Base-by-base conservation (phyloP, 2,329 filamentous ascomycete species). In the Colletotrichum endophyticum region DNA sequence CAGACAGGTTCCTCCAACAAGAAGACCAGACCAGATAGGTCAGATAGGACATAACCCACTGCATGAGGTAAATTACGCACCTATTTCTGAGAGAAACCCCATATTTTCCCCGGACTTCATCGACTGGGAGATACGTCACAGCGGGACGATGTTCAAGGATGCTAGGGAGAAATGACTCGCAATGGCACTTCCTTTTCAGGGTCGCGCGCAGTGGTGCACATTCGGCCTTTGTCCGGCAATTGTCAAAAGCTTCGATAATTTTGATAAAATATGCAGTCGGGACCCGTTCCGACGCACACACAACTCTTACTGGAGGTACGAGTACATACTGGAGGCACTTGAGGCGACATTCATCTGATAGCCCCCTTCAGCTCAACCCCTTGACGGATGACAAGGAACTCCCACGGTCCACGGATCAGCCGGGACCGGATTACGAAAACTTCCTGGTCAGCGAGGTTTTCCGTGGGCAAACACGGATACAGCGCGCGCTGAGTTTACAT, bases 101-200 rank as follows among this genome's bases (percentile, higher is more conserved):
- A 70, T 70, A 70, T 53, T 53, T 76, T 76, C 74, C 74, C 74
- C 74, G 32, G 74, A 76, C 74, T 70, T 30, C 44, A 36, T 67
- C 53, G 27, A 22, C 39, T 68, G 39, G 73, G 39, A 49, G 34
- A n/a, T 69, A 76, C 74, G 74, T 76, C 74, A 76, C 64, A 68
- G 64, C 57, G 74, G 74, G 70, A 63, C 70, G 64, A 73, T 36
- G 9, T 16, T 39, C 70, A 64, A 70, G 70, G 70, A 67, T 61
- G 61, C 64, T 73, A 49, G 70, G 70, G 73, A n/a, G 22, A 53
- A 61, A 69, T 76, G 70, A 76, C 74, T 76, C 74, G 59, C 36
- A 13, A 34, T 61, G 74, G 59, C 3, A 25, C 73, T 36, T 49
- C 36, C 49, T 70, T 49, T 49, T 70, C 36, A 53, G 36, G 68